Conservation (phyloP, 2,329 filamentous ascomycete species). For the Chalara sp. region DNA sequence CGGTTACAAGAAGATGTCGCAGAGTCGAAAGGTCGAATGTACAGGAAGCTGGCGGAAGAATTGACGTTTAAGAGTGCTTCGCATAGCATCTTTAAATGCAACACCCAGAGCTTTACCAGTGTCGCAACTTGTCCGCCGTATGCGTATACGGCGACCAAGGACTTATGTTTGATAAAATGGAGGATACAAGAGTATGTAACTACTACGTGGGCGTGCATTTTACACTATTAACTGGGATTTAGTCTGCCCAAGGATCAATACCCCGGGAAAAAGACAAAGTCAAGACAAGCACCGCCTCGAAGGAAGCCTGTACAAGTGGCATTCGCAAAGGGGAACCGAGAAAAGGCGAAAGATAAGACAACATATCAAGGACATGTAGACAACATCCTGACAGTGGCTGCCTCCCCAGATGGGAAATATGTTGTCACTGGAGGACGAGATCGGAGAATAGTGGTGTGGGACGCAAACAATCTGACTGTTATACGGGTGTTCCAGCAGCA, state of each 20-base stretch:
- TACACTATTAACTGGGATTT: background rate
- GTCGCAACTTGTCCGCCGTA: slow-evolving; percentile 74
- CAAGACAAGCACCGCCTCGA: slow-evolving; percentile 50
- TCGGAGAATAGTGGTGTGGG: slow-evolving; percentile 79
- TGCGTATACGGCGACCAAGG: slow-evolving; percentile 84
- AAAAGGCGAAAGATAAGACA: slow-evolving; percentile 52
- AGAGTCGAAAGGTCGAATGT: slow-evolving; percentile 84
- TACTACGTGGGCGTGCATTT: no score
- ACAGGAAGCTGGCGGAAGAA: slow-evolving; percentile 69
- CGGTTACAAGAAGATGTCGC: slow-evolving; percentile 86
- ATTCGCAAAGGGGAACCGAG: slow-evolving; percentile 55
- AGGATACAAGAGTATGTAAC: slow-evolving; percentile 54
- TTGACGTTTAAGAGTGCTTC: slow-evolving; percentile 63
- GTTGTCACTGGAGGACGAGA: slow-evolving; percentile 87
- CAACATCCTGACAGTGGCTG: slow-evolving; percentile 75
- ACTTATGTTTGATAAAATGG: slow-evolving; percentile 84
- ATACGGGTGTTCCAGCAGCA: slow-evolving; percentile 86
- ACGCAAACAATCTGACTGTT: slow-evolving; percentile 70
- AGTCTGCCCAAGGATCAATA: slow-evolving; percentile 50
- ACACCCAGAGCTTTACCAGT: slow-evolving; percentile 71
- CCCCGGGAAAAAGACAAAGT: slow-evolving; percentile 45
- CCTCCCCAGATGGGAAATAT: slow-evolving; percentile 83
- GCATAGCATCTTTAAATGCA: slow-evolving; percentile 69
- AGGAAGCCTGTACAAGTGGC: slow-evolving; percentile 56
- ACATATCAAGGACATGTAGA: slow-evolving; percentile 69